Base-by-base conservation (phyloP, 805 yeast genomes). In the Teunomyces panamensis region DNA sequence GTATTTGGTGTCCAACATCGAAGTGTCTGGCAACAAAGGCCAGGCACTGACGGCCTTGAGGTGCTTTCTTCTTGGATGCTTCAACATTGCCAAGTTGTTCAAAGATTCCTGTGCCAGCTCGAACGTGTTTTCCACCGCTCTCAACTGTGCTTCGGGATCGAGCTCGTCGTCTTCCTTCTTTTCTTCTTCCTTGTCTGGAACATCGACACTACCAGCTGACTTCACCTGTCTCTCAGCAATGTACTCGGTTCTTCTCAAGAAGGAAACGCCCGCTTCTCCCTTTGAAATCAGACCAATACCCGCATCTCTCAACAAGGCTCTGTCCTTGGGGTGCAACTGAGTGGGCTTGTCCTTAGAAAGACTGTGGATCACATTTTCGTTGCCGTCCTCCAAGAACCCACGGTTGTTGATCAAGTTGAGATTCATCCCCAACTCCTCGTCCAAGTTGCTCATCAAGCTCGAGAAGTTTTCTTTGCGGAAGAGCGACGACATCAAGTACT, bases 211-310 rank as follows among this genome's bases (percentile, higher is more conserved):
- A 43, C 53, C 48, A 10, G 59, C 54, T 20, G 49, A 50, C 42
- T 49, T 50, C 11, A 67, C 45, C 46, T 76, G 76, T 44, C 81
- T 84, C 32, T 87, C 81, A 9, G 96, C 80, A 49, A 89, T 86
- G 64, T 92, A 92, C 63, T 94, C 98, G 0, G 99, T 92, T 71
- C 98, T 83, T 71, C 97, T 84, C 63, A 92, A 76, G 68, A 92
- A 91, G n/a, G 88, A 78, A 10, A 87, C 87, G 39, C 83, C 77
- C 50, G 76, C 77, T 57, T 60, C 79, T 48, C 63, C 64, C 49
- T 73, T 71, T 49, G 69, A 59, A 46, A 71, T 65, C 49, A 65
- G 67, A 16, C 77, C 73, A 20, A 78, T 74, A 3, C 79, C 81
- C 20, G 97, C 96, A 62, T 90, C 97, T 60, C 89, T 80, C 46